Base-by-base conservation (phyloP, 2,329 filamentous ascomycete genomes). In the Epichloe uncinata region DNA sequence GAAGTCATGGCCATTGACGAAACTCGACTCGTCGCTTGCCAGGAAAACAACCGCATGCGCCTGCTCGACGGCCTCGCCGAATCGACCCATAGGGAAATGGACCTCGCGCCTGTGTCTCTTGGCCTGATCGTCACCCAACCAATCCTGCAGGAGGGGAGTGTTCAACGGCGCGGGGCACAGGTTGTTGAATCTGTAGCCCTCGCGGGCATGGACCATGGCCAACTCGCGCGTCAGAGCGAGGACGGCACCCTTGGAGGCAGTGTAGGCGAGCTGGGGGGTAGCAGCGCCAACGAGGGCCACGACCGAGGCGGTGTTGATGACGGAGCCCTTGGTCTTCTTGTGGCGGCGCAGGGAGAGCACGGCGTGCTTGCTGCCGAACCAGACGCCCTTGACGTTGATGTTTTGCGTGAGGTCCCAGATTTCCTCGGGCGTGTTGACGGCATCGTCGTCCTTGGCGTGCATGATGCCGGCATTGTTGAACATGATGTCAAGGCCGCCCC, bases 401-500 rank as follows among this genome's bases (percentile, higher is more conserved):
- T 81, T 82, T 54, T 95, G 88, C 4, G 90, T 96, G 57, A 95
- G 72, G 61, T 96, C 88, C 90, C 90, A 96, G 72, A 96, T 90
- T 60, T 80, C 82, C 72, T 95, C 88, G 47, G 87, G 82, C 1
- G 89, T 95, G 65, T 84, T 79, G 64, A 94, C 73, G 45, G 90
- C 88, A 66, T 88, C 83, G 62, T 79, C 82, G 66, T 89, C 85
- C 51, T 84, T 75, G 45, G 81, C 82, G 71, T 95, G 90, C 90
- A 96, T 96, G 68, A 96, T 96, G 50, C 90, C 90, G 22, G 90
- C 90, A 66, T 96, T 96, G 80, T 96, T 96, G 81, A 95, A 96
- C 60, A 95, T 87, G 63, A 95, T 74, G 65, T 96, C 90, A 3
- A 93, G 69, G 42, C 90, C 90, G 62, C 90, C 90, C 85, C 87